These are phyloP conservation scores for Sporothrix sp. DNA, from an alignment of 2,329 filamentous ascomycete species.

Conservation along the genomic window DNA sequence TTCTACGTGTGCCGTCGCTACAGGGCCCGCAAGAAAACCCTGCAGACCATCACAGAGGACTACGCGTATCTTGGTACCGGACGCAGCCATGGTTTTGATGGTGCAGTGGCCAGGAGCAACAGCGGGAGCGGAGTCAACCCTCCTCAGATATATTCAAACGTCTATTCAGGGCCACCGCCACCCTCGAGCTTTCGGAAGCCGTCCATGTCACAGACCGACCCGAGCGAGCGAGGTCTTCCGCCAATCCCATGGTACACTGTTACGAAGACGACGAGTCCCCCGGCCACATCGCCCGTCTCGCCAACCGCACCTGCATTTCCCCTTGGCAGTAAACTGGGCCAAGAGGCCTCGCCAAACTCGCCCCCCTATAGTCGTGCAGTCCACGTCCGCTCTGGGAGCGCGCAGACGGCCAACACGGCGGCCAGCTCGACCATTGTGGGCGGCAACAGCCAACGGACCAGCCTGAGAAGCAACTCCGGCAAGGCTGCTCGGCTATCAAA, in stretches of 20 bases:
- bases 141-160: background rate
- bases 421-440: conserved; percentile 14
- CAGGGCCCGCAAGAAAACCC: background rate
- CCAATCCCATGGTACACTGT: conserved; percentile 9
- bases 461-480: conserved; percentile 9
- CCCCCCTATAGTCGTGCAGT: background rate
- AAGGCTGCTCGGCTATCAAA: background rate
- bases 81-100: conserved; percentile 12
- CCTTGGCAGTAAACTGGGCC: background rate
- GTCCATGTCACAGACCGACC: background rate
- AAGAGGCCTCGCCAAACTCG: background rate
- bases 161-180: conserved; percentile 13
- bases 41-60: conserved; percentile 8
- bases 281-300: background rate
- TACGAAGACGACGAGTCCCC: too few relatives aligned
- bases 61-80: conserved; percentile 33
- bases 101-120: background rate
- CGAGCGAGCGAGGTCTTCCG: conserved; percentile 15
- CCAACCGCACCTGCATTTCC: background rate
- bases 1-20: conserved; percentile 6
- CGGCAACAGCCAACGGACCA: conserved; percentile 12
- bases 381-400: conserved; percentile 12
- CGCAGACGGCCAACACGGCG: conserved; percentile 3
- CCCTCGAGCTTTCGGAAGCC: background rate
- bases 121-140: background rate